Base-by-base conservation (phyloP, 768 basidiomycete species). In the Lactarius trivialis region DNA sequence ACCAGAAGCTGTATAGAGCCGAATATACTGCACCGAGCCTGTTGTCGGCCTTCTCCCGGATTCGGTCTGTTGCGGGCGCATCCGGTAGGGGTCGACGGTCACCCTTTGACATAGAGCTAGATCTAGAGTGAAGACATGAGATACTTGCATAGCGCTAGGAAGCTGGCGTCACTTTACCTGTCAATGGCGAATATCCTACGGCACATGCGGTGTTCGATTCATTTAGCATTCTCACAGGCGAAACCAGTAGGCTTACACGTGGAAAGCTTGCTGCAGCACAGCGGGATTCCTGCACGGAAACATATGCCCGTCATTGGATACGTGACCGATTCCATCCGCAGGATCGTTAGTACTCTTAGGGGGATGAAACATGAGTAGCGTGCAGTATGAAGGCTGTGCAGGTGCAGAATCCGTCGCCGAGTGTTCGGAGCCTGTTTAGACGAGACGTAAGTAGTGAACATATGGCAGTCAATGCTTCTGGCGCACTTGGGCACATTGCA, bases 1-100 rank as follows among this genome's bases (percentile, higher is more conserved):
- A 63, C 84, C 85, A 86, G 68, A 86, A 86, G 17, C 74, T 73
- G 57, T 82, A 69, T 9, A 85, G 65, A 0, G 84, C 79, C 0
- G 83, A 81, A 43, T 79, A 81, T 0, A 85, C 85, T 0, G 85
- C 83, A 0, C 84, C 84, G 19, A 84, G 75, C 33, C 84, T 72
- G 63, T 86, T 80, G 60, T 82, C 69, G 43, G 73, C 71, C 0
- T 57, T 65, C 14, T 68, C 69, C 6, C 66, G 58, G 45, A 84
- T 82, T 37, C 67, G 68, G n/a, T 70, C 61, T 4, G 77, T 74
- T 3, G 60, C 73, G 0, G 82, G 81, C 2, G 80, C 78, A 50
- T 76, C 73, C 0, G 69, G 67, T 4, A 84, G 74, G 0, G 85
- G 85, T 1, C 51, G 69, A 39, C 74, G 72, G 65, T 84, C 84